A percentile compares a stretch with the other conserved stretches of the same genome.
Conservation (phyloP, 768 basidiomycete genomes). For the Saitozyma sp. region DNA sequence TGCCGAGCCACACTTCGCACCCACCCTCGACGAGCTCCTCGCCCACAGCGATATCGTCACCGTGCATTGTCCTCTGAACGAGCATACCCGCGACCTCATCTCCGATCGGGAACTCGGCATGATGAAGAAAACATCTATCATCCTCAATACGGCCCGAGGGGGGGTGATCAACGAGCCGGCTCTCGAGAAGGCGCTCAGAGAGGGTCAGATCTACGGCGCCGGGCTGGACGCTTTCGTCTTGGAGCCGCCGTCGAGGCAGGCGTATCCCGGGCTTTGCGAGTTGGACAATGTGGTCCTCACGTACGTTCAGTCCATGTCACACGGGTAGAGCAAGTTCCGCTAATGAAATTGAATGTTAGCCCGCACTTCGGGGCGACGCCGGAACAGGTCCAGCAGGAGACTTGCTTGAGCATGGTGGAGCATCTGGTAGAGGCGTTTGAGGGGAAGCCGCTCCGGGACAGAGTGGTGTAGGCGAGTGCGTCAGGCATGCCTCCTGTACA, state of each 20-base stretch:
- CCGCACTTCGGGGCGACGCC: constrained; percentile 11
- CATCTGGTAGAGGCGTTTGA: constrained; percentile 10
- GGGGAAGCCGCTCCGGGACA: constrained; percentile 2
- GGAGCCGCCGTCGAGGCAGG: constrained; percentile 6
- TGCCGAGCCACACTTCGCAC: neutral
- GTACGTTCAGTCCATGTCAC: constrained; percentile 5
- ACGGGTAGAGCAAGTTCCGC: neutral
- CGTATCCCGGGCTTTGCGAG: constrained; percentile 9
- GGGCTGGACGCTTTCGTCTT: constrained; percentile 12
- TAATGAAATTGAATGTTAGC: neutral
- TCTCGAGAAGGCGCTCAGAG: constrained; percentile 16
- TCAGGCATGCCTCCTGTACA: no score
- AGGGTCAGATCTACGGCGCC: constrained; percentile 7
- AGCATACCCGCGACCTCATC: constrained; percentile 40
- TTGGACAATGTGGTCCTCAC: constrained; percentile 9
- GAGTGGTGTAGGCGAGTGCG: constrained; percentile 2
- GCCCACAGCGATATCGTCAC: constrained; percentile 43
- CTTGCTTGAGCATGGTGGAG: constrained; percentile 10
- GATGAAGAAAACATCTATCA: constrained; percentile 34
- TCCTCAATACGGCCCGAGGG: constrained; percentile 50
- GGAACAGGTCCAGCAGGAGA: constrained; percentile 8
- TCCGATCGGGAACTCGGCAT: constrained; percentile 26
- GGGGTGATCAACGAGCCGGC: constrained; percentile 36
- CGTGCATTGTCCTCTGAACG: constrained; percentile 47
- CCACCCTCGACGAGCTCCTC: constrained; percentile 40